Evolutionary conservation across 331 rosid species (phyloP).

Genomic region (Telfairia occidentalis): DNA sequence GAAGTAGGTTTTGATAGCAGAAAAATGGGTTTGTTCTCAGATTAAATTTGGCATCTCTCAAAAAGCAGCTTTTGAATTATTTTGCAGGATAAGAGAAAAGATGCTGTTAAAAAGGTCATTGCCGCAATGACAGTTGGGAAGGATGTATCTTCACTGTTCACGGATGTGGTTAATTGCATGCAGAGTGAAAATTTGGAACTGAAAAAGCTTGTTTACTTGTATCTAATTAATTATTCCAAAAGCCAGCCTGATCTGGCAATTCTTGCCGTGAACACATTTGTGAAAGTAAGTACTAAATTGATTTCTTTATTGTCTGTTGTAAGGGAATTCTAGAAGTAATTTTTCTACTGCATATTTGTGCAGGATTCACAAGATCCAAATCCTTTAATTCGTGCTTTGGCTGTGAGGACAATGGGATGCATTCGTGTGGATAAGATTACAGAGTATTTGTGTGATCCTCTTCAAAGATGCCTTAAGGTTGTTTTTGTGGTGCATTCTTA

Average conservation of each 20-base stretch:
- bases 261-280: constrained; percentile 98
- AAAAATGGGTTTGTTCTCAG: background rate
- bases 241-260: constrained; percentile 99
- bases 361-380: constrained; percentile 99
- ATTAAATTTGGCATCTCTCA: background rate
- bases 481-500: background rate
- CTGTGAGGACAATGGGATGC: constrained; percentile 99
- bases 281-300: constrained; percentile 55
- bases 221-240: constrained; percentile 90
- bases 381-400: constrained; percentile 95
- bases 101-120: constrained; percentile 97
- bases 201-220: constrained; percentile 87
- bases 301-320: background rate
- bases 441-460: constrained; percentile 96
- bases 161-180: constrained; percentile 97
- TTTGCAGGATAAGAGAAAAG: constrained; percentile 89
- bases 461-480: constrained; percentile 98
- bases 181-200: constrained; percentile 97
- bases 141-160: constrained; percentile 92
- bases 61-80: constrained; percentile 1
- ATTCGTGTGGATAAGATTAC: constrained; percentile 99
- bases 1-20: background rate
- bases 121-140: constrained; percentile 99
- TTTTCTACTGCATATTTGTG: constrained; percentile 16
- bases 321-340: background rate